These are phyloP conservation scores for Penicillium cosmopolitanum DNA, from an alignment of 495 filamentous ascomycete species.

Conservation along the genomic window DNA sequence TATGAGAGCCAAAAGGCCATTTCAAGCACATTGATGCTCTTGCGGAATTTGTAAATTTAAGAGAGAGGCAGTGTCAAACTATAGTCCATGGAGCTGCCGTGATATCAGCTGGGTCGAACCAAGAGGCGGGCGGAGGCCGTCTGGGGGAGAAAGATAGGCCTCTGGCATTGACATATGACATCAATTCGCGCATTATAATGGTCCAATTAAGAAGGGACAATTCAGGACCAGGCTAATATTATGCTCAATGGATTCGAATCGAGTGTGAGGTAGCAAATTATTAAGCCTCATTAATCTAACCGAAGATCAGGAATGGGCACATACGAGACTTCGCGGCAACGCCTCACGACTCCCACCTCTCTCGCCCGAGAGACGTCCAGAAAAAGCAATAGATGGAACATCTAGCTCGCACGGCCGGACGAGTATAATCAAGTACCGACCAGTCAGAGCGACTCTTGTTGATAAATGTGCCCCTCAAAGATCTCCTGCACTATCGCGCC, in stretches of 20 bases:
- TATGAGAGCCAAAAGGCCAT: background rate
- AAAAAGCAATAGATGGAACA: background rate
- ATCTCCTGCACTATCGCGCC: slow-evolving; percentile 34
- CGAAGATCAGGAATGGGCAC: background rate
- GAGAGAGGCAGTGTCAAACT: too few relatives aligned
- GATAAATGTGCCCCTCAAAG: background rate
- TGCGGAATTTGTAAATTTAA: background rate
- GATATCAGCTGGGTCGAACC: too few relatives aligned
- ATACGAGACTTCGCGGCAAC: slow-evolving; percentile 4
- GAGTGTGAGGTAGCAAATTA: background rate
- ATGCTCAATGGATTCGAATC: background rate
- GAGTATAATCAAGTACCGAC: slow-evolving; percentile 10
- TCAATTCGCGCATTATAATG: too few relatives aligned
- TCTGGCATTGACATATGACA: too few relatives aligned
- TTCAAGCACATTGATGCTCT: too few relatives aligned
- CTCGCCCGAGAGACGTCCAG: slow-evolving; percentile 26
- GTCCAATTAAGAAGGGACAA: too few relatives aligned
- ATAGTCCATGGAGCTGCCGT: too few relatives aligned
- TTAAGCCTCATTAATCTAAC: background rate
- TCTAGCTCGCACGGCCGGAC: background rate
- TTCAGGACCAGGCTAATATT: too few relatives aligned
- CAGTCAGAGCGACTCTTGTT: slow-evolving; percentile 1
- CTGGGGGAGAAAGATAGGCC: too few relatives aligned
- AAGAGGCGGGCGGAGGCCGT: too few relatives aligned
- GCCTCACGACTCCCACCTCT: slow-evolving; percentile 11